Percentiles rank a stretch among this genome's conserved stretches.
Conservation (phyloP, 805 yeast species). For the Candida loeiensis region DNA sequence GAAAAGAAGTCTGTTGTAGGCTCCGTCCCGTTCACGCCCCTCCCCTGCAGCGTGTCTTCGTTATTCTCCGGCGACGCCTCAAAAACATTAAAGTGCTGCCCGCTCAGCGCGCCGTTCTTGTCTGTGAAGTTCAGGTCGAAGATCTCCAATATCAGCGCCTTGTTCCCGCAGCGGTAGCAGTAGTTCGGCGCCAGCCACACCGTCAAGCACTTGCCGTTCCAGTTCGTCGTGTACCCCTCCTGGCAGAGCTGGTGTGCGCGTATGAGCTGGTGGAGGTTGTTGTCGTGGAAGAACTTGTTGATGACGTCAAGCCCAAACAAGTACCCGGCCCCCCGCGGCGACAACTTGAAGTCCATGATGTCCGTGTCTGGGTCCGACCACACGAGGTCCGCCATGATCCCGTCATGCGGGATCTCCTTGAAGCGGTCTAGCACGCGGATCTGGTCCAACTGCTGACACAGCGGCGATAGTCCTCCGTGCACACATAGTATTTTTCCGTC, state of each 20-base stretch:
- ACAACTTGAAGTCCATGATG: slow-evolving; percentile 70
- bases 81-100: slow-evolving; percentile 84
- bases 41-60: slow-evolving; percentile 46
- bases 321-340: slow-evolving; percentile 98
- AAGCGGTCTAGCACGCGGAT: slow-evolving; percentile 86
- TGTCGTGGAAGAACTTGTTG: slow-evolving; percentile 75
- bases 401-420: slow-evolving; percentile 96
- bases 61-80: slow-evolving; percentile 96
- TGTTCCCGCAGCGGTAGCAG: slow-evolving; percentile 94
- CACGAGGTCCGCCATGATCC: slow-evolving; percentile 98
- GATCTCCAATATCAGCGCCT: slow-evolving; percentile 94
- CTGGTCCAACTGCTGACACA: slow-evolving; percentile 90
- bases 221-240: slow-evolving; percentile 90
- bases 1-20: slow-evolving; percentile 21
- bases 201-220: slow-evolving; percentile 87
- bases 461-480: slow-evolving; percentile 96
- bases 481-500: slow-evolving; percentile 90
- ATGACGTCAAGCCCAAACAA: slow-evolving; percentile 92
- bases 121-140: slow-evolving; percentile 44
- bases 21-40: slow-evolving; percentile 34
- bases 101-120: slow-evolving; percentile 27
- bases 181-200: slow-evolving; percentile 99
- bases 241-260: slow-evolving; percentile 97
- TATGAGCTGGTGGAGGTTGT: slow-evolving; percentile 73
- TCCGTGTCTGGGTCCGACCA: slow-evolving; percentile 98